phyloP scores from a whole-genome alignment of 169 alveolate species.

The Plasmodium fragile region DNA sequence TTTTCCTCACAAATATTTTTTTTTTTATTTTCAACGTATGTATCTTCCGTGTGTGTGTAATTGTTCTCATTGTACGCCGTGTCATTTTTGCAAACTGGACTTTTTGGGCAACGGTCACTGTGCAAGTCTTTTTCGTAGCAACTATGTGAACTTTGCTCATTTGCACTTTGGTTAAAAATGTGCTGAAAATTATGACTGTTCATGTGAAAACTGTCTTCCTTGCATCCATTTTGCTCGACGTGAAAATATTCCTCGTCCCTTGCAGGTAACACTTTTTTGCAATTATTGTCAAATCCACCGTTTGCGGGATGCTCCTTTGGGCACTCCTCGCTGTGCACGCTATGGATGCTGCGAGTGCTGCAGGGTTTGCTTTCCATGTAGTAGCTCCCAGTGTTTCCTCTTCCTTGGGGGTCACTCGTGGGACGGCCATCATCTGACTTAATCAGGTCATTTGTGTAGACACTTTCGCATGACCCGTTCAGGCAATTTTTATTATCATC shows the following conservation, averaged over 20 bases:
- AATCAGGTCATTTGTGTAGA: constrained; percentile 15
- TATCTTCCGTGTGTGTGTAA: not conserved
- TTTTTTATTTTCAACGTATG: constrained; percentile 20
- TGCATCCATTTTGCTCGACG: not conserved
- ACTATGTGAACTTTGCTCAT: not conserved
- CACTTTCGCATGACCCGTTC: constrained; percentile 15
- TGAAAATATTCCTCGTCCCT: constrained; percentile 11
- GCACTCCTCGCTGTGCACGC: not conserved
- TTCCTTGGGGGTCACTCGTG: not conserved
- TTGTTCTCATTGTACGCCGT: not conserved
- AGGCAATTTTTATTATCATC: constrained; percentile 17
- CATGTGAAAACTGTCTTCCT: constrained; percentile 22
- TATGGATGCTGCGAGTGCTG: too few relatives aligned
- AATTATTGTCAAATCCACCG: not conserved
- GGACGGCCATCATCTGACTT: not conserved
- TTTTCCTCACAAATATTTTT: constrained; percentile 1
- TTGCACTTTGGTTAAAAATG: constrained; percentile 26
- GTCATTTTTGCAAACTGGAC: constrained; percentile 15
- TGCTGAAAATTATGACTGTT: constrained; percentile 42
- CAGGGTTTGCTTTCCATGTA: not conserved
- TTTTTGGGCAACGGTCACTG: not conserved
- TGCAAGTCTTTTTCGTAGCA: constrained; percentile 33
- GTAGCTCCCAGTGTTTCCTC: not conserved
- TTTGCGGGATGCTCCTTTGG: not conserved
- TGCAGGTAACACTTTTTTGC: constrained; percentile 5